Percentiles rank a stretch among this genome's conserved stretches.
phyloP scores from a whole-genome alignment of 169 alveolate species.

The Plasmodium malariae region DNA sequence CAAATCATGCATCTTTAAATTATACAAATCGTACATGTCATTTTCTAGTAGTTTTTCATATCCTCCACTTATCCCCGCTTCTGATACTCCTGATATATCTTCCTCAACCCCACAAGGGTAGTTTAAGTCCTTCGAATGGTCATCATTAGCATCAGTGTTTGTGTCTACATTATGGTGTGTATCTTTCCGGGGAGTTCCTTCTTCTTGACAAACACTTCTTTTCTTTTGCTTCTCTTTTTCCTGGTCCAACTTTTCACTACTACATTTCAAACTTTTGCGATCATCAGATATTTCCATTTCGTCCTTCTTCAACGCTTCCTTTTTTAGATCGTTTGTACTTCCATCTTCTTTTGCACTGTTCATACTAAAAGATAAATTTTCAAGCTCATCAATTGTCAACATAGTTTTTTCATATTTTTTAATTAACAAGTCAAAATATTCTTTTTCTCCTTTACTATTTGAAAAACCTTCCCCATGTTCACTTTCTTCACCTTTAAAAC shows the following conservation, averaged over 20 bases:
- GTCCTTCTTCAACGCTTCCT: neutral
- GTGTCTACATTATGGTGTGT: too few relatives aligned
- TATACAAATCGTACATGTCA: conserved; percentile 67
- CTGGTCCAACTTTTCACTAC: neutral
- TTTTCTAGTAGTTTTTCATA: conserved; percentile 52
- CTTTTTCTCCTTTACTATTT: conserved; percentile 44
- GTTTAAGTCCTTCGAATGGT: neutral
- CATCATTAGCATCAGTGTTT: too few relatives aligned
- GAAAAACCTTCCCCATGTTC: neutral
- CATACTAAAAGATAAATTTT: neutral
- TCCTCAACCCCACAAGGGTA: neutral
- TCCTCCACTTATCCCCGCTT: neutral
- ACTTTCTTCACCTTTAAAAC: neutral
- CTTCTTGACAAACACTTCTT: neutral
- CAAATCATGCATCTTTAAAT: conserved; percentile 63
- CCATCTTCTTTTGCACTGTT: neutral
- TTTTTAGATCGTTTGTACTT: too few relatives aligned
- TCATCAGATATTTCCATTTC: neutral
- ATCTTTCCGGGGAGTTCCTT: neutral
- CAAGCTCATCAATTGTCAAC: conserved; percentile 13
- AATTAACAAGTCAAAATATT: conserved; percentile 35
- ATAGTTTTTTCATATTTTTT: conserved; percentile 54
- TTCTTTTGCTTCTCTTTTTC: neutral
- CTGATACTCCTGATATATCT: neutral
- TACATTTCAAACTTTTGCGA: neutral